Conservation (phyloP, 2,329 filamentous ascomycete species). For the Colletotrichum echinochloae region DNA sequence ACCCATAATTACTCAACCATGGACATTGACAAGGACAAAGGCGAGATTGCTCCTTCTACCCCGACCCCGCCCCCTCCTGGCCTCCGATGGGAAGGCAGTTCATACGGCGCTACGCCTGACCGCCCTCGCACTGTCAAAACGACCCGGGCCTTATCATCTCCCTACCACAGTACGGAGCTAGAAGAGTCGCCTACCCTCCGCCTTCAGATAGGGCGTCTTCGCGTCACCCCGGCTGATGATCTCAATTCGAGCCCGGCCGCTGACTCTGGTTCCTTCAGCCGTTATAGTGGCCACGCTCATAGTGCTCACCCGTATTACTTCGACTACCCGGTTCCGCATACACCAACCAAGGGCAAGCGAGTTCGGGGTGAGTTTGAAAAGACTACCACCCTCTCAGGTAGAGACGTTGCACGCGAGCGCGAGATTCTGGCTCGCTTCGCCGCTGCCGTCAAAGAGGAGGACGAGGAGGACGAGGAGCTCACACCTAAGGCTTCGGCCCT, state of each 20-base stretch:
- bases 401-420: constrained; percentile 33
- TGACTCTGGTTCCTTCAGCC: not conserved
- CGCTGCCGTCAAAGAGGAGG: not conserved
- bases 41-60: not conserved
- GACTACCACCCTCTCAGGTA: constrained; percentile 33
- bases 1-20: not conserved
- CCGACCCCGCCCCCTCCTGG: not conserved
- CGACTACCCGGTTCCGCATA: not conserved
- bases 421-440: constrained; percentile 29
- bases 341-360: constrained; percentile 31
- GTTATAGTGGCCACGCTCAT: not conserved
- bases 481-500: constrained; percentile 37
- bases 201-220: constrained; percentile 23
- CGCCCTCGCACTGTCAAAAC: constrained; percentile 26
- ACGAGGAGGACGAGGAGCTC: constrained; percentile 9
- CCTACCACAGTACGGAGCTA: not conserved
- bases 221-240: not conserved
- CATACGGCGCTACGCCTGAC: not conserved
- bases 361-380: constrained; percentile 29
- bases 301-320: constrained; percentile 16
- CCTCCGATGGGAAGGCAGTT: not conserved
- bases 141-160: not conserved
- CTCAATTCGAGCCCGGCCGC: not conserved
- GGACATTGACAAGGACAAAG: not conserved
- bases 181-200: constrained; percentile 25